Conservation (phyloP, 768 basidiomycete genomes). For the Postia placenta region DNA sequence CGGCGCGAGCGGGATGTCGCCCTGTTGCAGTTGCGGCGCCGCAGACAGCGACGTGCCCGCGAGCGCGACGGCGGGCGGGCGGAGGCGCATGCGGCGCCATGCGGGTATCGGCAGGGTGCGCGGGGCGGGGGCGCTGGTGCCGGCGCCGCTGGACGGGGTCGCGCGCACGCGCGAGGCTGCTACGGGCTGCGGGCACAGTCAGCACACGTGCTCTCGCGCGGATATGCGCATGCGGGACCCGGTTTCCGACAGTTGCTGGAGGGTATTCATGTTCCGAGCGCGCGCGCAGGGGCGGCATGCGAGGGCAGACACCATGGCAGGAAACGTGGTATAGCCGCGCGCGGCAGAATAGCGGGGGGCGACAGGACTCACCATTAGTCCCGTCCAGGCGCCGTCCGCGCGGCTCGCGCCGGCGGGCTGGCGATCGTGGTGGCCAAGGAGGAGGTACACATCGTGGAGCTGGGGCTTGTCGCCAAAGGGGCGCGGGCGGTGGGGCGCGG, state of each 20-base stretch:
- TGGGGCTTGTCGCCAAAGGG: conserved; percentile 40
- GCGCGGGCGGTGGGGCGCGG: conserved; percentile 15
- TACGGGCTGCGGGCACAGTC: conserved; percentile 2
- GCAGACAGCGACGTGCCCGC: too few species aligned
- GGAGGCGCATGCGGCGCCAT: too few species aligned
- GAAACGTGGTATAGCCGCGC: too few species aligned
- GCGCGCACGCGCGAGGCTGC: not conserved
- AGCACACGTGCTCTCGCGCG: not conserved
- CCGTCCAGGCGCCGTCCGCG: conserved; percentile 9
- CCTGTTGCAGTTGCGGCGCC: too few species aligned
- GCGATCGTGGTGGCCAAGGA: conserved; percentile 1
- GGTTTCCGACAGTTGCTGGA: too few species aligned
- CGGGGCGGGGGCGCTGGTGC: too few species aligned
- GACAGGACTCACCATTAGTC: conserved; percentile 14
- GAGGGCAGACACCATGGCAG: too few species aligned
- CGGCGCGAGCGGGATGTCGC: not conserved
- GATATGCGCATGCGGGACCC: not conserved
- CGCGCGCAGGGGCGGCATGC: too few species aligned
- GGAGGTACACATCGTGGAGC: conserved; percentile 39
- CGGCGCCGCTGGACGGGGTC: too few species aligned
- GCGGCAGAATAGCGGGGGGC: not conserved
- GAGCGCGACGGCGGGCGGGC: too few species aligned
- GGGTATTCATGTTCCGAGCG: too few species aligned
- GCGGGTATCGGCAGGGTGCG: too few species aligned
- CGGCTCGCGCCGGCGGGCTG: conserved; percentile 2